Percentiles rank a stretch among this genome's conserved stretches.
These are phyloP conservation scores for Cladophialophora carrionii DNA, from an alignment of 2,329 filamentous ascomycete genomes.

Conservation along the genomic window DNA sequence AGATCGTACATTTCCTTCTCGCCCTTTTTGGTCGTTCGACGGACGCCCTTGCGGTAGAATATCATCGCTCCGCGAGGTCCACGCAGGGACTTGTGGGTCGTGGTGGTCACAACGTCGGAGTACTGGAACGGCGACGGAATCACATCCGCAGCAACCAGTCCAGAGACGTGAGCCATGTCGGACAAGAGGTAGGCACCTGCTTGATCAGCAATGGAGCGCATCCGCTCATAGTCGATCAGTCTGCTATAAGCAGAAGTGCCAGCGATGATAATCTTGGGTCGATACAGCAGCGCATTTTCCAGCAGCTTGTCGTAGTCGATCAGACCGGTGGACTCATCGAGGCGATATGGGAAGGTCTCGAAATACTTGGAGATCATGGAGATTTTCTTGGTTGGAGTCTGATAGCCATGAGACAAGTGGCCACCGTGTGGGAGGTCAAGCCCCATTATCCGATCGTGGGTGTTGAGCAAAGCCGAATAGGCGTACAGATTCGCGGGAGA, in stretches of 20 bases:
- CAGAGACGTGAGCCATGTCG: slow-evolving; percentile 97
- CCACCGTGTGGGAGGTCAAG: slow-evolving; percentile 95
- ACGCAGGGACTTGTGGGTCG: slow-evolving; percentile 95
- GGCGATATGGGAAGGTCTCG: slow-evolving; percentile 92
- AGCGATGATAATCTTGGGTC: slow-evolving; percentile 93
- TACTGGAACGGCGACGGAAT: slow-evolving; percentile 86
- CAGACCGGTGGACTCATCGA: slow-evolving; percentile 85
- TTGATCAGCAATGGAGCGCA: slow-evolving; percentile 89
- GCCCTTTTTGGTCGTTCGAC: slow-evolving; percentile 83
- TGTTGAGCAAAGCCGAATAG: slow-evolving; percentile 91
- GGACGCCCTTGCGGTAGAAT: slow-evolving; percentile 93
- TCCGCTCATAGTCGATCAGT: slow-evolving; percentile 89
- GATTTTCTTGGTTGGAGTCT: slow-evolving; percentile 91
- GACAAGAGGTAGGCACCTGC: slow-evolving; percentile 88
- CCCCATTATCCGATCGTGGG: slow-evolving; percentile 95
- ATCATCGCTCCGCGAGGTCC: slow-evolving; percentile 96
- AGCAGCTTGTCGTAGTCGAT: slow-evolving; percentile 96
- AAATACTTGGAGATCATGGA: slow-evolving; percentile 99
- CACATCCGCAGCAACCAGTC: slow-evolving; percentile 87
- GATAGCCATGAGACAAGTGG: slow-evolving; percentile 95
- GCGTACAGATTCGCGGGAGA: slow-evolving; percentile 97
- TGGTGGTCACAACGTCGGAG: slow-evolving; percentile 95
- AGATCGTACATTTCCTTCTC: slow-evolving; percentile 86
- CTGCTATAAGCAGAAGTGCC: slow-evolving; percentile 96
- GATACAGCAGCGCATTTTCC: slow-evolving; percentile 82